These are phyloP conservation scores for Ganoderma multipileum DNA, from an alignment of 1,284 basidiomycete genomes.

Conservation along the genomic window DNA sequence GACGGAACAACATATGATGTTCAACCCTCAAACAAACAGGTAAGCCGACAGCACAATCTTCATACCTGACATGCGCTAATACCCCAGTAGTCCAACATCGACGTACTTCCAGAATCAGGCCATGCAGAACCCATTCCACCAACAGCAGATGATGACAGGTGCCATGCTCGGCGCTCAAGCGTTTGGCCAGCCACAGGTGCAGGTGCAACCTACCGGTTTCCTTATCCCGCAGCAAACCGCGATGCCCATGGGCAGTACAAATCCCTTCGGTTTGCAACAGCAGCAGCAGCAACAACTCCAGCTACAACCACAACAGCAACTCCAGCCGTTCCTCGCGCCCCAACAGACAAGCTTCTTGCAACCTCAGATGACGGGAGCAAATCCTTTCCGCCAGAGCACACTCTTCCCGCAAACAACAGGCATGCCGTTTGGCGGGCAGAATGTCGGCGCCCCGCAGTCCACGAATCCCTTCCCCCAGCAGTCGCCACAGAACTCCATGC, in stretches of 20 bases:
- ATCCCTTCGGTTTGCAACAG: constrained; percentile 51
- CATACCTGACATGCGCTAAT: constrained; percentile 11
- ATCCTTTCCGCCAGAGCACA: constrained; percentile 74
- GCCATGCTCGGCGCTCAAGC: constrained; percentile 46
- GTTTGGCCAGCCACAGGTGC: constrained; percentile 38
- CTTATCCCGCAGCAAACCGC: constrained; percentile 44
- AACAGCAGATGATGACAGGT: constrained; percentile 68
- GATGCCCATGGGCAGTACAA: constrained; percentile 46
- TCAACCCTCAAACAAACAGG: constrained; percentile 69
- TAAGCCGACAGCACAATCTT: constrained; percentile 26
- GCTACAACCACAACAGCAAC: constrained; percentile 62
- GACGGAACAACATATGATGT: constrained; percentile 79
- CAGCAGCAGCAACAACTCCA: constrained; percentile 48
- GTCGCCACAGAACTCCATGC: constrained; percentile 26
- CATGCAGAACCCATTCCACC: constrained; percentile 80
- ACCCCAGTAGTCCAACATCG: constrained; percentile 51
- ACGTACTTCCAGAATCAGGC: constrained; percentile 69
- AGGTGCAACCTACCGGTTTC: constrained; percentile 40
- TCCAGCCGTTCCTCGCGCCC: constrained; percentile 58
- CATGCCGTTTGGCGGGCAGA: constrained; percentile 46
- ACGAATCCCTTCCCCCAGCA: constrained; percentile 41
- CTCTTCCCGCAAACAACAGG: constrained; percentile 71
- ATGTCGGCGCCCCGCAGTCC: constrained; percentile 25
- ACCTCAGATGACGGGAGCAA: constrained; percentile 76
- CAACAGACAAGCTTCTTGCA: constrained; percentile 54